Percentiles rank a stretch among this genome's conserved stretches.
These are phyloP conservation scores for Cladosporium velox DNA, from an alignment of 2,329 filamentous ascomycete genomes.

Conservation along the genomic window DNA sequence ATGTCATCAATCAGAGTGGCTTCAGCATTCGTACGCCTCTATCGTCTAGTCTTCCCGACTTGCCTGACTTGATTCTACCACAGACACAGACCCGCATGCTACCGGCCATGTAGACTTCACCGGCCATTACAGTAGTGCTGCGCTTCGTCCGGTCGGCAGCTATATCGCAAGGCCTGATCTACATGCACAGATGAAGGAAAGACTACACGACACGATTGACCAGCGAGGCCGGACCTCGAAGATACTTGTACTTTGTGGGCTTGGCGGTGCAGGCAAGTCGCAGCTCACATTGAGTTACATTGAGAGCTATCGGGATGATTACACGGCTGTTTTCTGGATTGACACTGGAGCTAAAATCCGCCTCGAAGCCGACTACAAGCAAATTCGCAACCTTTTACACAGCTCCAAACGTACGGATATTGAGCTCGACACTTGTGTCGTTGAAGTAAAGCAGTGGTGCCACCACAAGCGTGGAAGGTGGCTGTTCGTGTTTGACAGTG, in stretches of 20 bases:
- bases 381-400: background rate
- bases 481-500: slow-evolving; percentile 14
- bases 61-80: background rate
- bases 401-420: background rate
- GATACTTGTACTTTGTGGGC: slow-evolving; percentile 21
- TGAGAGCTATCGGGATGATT: slow-evolving; percentile 24
- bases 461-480: background rate
- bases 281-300: slow-evolving; percentile 30
- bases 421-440: background rate
- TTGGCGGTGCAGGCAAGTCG: slow-evolving; percentile 32
- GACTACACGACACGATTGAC: slow-evolving; percentile 1
- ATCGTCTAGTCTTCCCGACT: background rate
- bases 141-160: background rate
- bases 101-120: background rate
- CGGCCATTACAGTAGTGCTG: slow-evolving; percentile 3
- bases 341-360: slow-evolving; percentile 22
- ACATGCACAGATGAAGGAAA: background rate
- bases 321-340: slow-evolving; percentile 31
- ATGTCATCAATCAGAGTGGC: background rate
- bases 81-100: background rate
- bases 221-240: background rate
- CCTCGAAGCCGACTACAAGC: background rate
- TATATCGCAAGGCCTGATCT: slow-evolving; percentile 3
- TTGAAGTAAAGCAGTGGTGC: slow-evolving; percentile 3
- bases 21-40: background rate